Conservation (phyloP, 2,329 filamentous ascomycete species). For the Fusarium sp. region DNA sequence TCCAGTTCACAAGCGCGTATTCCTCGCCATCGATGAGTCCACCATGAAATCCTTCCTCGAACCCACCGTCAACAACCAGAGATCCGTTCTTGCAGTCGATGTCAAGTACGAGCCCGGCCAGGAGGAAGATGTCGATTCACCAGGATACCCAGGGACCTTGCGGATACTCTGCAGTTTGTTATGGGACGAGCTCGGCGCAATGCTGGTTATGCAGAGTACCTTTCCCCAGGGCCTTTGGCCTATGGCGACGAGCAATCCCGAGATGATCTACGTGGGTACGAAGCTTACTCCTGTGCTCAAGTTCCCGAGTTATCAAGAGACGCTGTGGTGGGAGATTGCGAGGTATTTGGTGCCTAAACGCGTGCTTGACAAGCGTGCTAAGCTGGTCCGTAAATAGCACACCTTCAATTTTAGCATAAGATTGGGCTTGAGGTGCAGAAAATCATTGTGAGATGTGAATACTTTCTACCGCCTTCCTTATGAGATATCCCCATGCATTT, state of each 20-base stretch:
- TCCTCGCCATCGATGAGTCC: slow-evolving; percentile 46
- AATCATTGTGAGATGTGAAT: too few species aligned
- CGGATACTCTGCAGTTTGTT: slow-evolving; percentile 44
- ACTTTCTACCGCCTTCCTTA: too few species aligned
- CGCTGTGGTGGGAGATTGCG: slow-evolving; percentile 19
- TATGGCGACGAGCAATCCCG: slow-evolving; percentile 38
- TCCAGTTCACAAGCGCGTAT: neutral
- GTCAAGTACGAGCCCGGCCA: neutral
- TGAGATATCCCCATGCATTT: too few species aligned
- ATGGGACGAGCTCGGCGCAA: slow-evolving; percentile 47
- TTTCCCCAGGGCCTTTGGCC: slow-evolving; percentile 42
- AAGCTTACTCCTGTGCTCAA: slow-evolving; percentile 10
- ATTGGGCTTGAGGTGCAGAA: neutral
- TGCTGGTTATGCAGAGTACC: slow-evolving; percentile 51
- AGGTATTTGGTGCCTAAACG: slow-evolving; percentile 9
- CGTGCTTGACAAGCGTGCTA: neutral
- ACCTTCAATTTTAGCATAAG: neutral
- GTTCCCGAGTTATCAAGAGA: slow-evolving; percentile 12
- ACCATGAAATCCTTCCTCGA: slow-evolving; percentile 47
- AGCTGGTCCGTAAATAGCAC: neutral
- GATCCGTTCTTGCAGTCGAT: slow-evolving; percentile 44
- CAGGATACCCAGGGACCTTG: slow-evolving; percentile 41
- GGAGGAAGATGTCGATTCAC: slow-evolving; percentile 3
- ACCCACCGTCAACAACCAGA: neutral
- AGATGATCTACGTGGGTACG: slow-evolving; percentile 36